Evolutionary conservation across 768 basidiomycete species (phyloP).

Genomic region (Phylloporus scabripes): DNA sequence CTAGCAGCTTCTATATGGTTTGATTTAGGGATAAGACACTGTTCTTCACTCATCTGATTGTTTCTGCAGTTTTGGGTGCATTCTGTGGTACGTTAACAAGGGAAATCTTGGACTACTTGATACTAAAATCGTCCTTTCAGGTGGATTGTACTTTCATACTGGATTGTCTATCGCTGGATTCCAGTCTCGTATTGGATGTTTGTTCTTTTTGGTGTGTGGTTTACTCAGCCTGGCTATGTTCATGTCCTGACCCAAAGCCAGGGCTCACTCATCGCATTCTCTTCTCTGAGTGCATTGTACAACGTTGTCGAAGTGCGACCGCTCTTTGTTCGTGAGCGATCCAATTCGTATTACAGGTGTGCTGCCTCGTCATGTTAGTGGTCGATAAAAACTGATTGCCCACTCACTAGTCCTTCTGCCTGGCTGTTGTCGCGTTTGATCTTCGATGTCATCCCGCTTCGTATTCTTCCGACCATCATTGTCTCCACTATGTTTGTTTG

Average conservation of each 20-base stretch:
- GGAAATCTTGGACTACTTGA: background rate
- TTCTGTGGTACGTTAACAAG: slow-evolving; percentile 60
- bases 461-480: slow-evolving; percentile 84
- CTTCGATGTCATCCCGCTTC: slow-evolving; percentile 86
- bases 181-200: slow-evolving; percentile 86
- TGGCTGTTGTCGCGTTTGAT: slow-evolving; percentile 88
- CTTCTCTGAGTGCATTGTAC: slow-evolving; percentile 82
- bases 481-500: slow-evolving; percentile 71
- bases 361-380: slow-evolving; percentile 1
- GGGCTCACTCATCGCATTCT: slow-evolving; percentile 90
- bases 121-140: slow-evolving; percentile 30
- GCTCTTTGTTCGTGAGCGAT: slow-evolving; percentile 86
- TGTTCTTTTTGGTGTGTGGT: slow-evolving; percentile 79
- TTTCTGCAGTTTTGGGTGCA: slow-evolving; percentile 71
- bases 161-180: slow-evolving; percentile 83
- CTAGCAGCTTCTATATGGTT: background rate
- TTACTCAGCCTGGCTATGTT: background rate
- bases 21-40: slow-evolving; percentile 68
- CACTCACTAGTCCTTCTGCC: slow-evolving; percentile 60
- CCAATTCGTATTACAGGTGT: slow-evolving; percentile 80
- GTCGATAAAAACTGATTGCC: background rate
- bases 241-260: slow-evolving; percentile 6
- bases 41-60: slow-evolving; percentile 70
- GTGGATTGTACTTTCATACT: slow-evolving; percentile 84
- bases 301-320: slow-evolving; percentile 80